Conservation (phyloP, 768 basidiomycete species). For the Tricholoma sp. region DNA sequence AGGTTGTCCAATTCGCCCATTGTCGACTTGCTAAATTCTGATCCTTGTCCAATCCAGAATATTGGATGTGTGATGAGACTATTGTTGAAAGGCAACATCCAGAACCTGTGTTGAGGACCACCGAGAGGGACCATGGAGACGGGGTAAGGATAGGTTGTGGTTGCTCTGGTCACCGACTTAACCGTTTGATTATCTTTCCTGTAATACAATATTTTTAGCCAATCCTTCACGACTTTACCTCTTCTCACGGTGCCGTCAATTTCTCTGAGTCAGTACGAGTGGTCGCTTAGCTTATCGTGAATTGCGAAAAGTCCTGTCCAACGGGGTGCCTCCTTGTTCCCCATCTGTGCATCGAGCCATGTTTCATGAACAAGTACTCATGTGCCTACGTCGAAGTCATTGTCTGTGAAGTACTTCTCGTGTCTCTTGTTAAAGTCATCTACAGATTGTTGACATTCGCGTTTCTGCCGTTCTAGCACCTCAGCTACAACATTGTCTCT, state of each 20-base stretch:
- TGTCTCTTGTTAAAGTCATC: slow-evolving; percentile 18
- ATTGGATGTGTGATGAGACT: too few species aligned
- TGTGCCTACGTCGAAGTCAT: slow-evolving; percentile 19
- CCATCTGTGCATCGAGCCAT: slow-evolving; percentile 22
- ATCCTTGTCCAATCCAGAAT: too few species aligned
- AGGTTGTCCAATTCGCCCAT: too few species aligned
- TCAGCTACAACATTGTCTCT: slow-evolving; percentile 12
- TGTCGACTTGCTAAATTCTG: too few species aligned
- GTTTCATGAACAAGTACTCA: slow-evolving; percentile 29
- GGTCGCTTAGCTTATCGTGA: slow-evolving; percentile 9
- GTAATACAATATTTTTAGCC: slow-evolving; percentile 8
- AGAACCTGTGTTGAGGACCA: neutral
- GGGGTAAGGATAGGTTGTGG: neutral
- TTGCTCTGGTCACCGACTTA: neutral
- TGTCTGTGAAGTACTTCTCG: slow-evolving; percentile 9
- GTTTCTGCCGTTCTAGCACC: slow-evolving; percentile 8
- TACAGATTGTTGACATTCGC: slow-evolving; percentile 10
- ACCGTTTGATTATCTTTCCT: slow-evolving; percentile 12
- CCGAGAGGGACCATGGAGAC: neutral
- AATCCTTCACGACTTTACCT: slow-evolving; percentile 11
- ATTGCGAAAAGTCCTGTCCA: slow-evolving; percentile 27
- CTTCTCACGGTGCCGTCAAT: slow-evolving; percentile 12
- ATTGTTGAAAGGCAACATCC: neutral
- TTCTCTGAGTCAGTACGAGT: slow-evolving; percentile 11
- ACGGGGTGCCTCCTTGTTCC: slow-evolving; percentile 20